phyloP scores from a whole-genome alignment of 306 rosid species.

The Cucurbita moschata region DNA sequence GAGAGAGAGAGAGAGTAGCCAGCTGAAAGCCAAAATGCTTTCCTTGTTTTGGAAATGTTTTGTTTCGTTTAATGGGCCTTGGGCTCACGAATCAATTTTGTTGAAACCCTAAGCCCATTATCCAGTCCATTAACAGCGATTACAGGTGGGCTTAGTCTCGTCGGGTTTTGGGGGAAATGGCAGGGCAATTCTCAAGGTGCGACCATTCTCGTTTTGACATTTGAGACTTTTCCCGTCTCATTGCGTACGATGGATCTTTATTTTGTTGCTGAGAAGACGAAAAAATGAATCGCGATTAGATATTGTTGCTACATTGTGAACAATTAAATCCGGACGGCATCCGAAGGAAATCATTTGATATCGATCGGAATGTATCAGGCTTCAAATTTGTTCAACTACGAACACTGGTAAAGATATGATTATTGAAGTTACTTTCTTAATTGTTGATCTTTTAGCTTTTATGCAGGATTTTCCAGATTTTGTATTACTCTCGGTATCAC shows the following conservation, averaged over 20 bases:
- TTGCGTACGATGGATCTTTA: neutral
- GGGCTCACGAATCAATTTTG: no score
- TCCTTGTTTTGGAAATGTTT: no score
- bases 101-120: no score
- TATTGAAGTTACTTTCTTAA: neutral
- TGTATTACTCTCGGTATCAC: no score
- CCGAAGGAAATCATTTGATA: neutral
- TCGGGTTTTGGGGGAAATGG: no score
- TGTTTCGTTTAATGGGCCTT: no score
- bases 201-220: neutral
- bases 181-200: neutral
- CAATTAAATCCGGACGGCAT: neutral
- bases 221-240: neutral
- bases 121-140: no score
- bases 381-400: neutral
- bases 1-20: no score
- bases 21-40: no score
- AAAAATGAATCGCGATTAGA: no score
- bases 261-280: neutral
- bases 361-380: neutral
- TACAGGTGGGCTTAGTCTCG: no score
- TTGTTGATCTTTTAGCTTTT: neutral
- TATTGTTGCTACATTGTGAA: neutral
- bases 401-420: neutral
- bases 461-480: no score